phyloP scores from a whole-genome alignment of 2,329 filamentous ascomycete genomes.

The Talaromyces funiculosus region DNA sequence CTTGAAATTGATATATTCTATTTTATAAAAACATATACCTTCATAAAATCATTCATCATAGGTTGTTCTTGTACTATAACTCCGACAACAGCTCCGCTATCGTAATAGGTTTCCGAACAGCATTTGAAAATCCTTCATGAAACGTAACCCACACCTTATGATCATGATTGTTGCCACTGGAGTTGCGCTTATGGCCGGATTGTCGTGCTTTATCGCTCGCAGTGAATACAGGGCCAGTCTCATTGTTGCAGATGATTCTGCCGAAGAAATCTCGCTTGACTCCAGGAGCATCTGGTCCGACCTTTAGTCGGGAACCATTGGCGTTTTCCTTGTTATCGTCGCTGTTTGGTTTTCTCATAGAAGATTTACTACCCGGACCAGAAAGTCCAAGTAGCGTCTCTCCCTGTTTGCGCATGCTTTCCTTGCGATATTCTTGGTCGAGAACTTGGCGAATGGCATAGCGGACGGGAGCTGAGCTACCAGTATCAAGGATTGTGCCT shows the following conservation, averaged over 20 bases:
- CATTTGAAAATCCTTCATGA: slow-evolving; percentile 87
- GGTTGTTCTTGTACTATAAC: neutral
- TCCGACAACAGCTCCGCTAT: slow-evolving; percentile 66
- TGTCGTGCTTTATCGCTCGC: slow-evolving; percentile 31
- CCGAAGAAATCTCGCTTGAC: slow-evolving; percentile 84
- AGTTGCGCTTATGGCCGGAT: slow-evolving; percentile 24
- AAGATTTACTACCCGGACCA: slow-evolving; percentile 20
- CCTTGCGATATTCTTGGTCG: slow-evolving; percentile 79
- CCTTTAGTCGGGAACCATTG: neutral
- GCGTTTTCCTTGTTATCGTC: slow-evolving; percentile 15
- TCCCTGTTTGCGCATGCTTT: slow-evolving; percentile 61
- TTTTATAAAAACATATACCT: neutral
- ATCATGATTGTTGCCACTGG: slow-evolving; percentile 37
- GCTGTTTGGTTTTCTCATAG: slow-evolving; percentile 19
- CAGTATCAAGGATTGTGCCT: slow-evolving; percentile 40
- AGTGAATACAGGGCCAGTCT: slow-evolving; percentile 33
- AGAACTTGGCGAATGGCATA: slow-evolving; percentile 91
- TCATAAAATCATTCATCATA: neutral
- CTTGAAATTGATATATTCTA: neutral
- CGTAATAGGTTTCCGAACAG: slow-evolving; percentile 80
- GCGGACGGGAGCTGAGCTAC: slow-evolving; percentile 66
- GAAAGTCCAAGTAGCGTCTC: slow-evolving; percentile 48
- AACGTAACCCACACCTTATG: slow-evolving; percentile 78
- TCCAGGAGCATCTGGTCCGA: slow-evolving; percentile 29
- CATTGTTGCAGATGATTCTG: slow-evolving; percentile 51